A percentile compares a stretch with the other conserved stretches of the same genome.
phyloP scores from a whole-genome alignment of 768 basidiomycete species.

The Dacryopinax spathularia region DNA sequence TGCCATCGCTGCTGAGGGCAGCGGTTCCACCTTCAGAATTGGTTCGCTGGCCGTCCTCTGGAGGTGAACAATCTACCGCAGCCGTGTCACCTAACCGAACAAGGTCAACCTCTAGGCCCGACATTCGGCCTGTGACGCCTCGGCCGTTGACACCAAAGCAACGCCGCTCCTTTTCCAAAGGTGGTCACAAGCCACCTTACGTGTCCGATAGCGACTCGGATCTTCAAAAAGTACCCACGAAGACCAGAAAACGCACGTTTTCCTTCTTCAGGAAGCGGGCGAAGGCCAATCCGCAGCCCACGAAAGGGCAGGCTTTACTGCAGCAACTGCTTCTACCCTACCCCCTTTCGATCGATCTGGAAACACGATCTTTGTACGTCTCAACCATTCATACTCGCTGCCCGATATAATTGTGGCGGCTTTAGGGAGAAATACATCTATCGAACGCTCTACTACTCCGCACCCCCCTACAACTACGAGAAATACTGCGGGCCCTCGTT shows the following conservation, averaged over 20 bases:
- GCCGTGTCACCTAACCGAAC: not conserved
- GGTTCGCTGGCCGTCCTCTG: not conserved
- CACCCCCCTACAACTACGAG: not conserved
- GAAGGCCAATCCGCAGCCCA: not conserved
- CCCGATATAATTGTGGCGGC: too few relatives aligned
- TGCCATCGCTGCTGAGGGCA: not conserved
- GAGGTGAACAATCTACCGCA: not conserved
- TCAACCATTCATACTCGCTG: not conserved
- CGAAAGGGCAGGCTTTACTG: not conserved
- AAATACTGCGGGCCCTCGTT: not conserved
- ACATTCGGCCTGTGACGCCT: not conserved
- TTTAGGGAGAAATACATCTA: conserved; percentile 1
- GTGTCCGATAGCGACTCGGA: not conserved
- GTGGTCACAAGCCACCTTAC: not conserved
- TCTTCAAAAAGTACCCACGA: not conserved
- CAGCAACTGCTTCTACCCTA: not conserved
- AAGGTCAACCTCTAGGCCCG: not conserved
- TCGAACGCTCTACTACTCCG: not conserved
- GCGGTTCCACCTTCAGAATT: not conserved
- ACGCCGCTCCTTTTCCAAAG: not conserved
- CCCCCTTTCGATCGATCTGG: not conserved
- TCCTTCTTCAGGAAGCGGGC: not conserved
- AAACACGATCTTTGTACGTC: not conserved
- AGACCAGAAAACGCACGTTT: not conserved
- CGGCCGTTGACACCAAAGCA: not conserved